Base-by-base conservation (phyloP, 768 basidiomycete species). In the Pleurotus sapidus region DNA sequence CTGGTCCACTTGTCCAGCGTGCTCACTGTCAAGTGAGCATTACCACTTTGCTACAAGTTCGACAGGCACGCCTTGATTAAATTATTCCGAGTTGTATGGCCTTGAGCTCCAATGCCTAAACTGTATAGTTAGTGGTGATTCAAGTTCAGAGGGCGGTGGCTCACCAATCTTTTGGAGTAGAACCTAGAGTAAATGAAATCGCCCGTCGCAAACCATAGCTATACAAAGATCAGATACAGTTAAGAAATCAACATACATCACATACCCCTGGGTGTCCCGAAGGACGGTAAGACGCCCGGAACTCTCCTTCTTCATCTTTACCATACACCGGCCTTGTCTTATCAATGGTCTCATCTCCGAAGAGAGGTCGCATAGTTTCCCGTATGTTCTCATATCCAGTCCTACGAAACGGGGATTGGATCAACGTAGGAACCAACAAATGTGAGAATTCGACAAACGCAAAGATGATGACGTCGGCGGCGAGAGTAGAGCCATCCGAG, bases 391-490 rank as follows among this genome's bases (percentile, higher is more conserved):
- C 50, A 55, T 74, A 78, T 15, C 65, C 65, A 11, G 66, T 67
- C 12, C 65, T 67, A 40, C 24, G 18, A 45, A 17, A 17, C 9
- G 18, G 11, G 47, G 17, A 39, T n/a, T n/a, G 20, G 23, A 14
- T 12, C 20, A 50, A 25, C 14, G 14, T 0, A 43, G 18, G 18
- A 45, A 12, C 3, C 25, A 17, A 12, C 5, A 42, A n/a, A 20
- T 27, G 9, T 12, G n/a, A n/a, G 24, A 15, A 39, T 15, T 20
- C 17, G 5, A 65, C 68, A 18, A 38, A 71, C 72, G 80, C 79
- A 59, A 77, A 78, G 17, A 84, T 74, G 4, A 83, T 71, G 15
- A 72, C 68, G 55, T 83, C 80, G 12, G 72, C 77, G 30, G 71
- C 62, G 2, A 79, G 61, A 17, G 66, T 62, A n/a, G 68, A 69